Conservation (phyloP, 495 filamentous ascomycete species). For the Podospora tetraspora region DNA sequence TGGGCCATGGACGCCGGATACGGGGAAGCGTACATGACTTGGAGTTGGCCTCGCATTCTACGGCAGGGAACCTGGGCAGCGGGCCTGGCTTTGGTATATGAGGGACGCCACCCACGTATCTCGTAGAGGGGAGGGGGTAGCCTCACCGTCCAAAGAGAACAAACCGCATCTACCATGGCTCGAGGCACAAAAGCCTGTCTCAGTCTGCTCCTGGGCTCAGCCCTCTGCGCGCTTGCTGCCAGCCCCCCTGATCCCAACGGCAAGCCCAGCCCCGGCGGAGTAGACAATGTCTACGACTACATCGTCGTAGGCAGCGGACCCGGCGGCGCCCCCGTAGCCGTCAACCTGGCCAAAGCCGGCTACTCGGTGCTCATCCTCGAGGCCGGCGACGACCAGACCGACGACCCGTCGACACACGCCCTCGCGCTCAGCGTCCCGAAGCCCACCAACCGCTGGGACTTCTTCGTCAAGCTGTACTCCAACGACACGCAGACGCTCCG, state of each 20-base stretch:
- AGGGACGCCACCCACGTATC: not conserved
- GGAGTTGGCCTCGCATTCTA: not conserved
- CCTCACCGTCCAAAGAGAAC: not conserved
- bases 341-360: constrained; percentile 9
- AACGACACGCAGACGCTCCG: constrained; percentile 27
- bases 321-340: constrained; percentile 1
- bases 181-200: not conserved
- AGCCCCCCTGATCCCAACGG: not conserved
- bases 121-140: not conserved
- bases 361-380: constrained; percentile 11
- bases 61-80: not conserved
- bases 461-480: constrained; percentile 36
- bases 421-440: constrained; percentile 18
- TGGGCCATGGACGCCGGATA: not conserved
- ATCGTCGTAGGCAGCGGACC: constrained; percentile 9
- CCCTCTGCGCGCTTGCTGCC: not conserved
- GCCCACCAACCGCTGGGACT: constrained; percentile 36
- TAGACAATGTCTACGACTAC: constrained; percentile 9
- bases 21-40: not conserved
- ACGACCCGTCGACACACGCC: constrained; percentile 29
- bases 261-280: not conserved
- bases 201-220: not conserved
- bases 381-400: constrained; percentile 52
- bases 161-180: not conserved
- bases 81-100: not conserved